A percentile compares a stretch with the other conserved stretches of the same genome.
phyloP scores from a whole-genome alignment of 805 yeast species.

The Clavispora asparagi region DNA sequence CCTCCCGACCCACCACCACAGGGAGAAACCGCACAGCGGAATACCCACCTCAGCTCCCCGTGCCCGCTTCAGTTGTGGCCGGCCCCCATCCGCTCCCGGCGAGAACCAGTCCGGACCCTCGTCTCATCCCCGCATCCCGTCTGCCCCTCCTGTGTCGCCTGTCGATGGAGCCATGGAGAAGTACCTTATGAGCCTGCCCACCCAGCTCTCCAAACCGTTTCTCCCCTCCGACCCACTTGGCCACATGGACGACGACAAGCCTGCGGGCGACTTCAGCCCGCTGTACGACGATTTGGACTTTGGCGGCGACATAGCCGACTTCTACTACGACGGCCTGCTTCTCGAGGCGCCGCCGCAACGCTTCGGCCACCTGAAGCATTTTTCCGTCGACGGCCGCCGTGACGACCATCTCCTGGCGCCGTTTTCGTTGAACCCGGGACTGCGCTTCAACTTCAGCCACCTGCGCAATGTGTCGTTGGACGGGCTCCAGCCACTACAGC shows the following conservation, averaged over 20 bases:
- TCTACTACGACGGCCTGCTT: conserved; percentile 6
- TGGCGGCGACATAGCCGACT: conserved; percentile 13
- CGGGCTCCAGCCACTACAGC: conserved; percentile 6
- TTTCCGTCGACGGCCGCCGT: conserved; percentile 10
- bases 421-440: conserved; percentile 18
- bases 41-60: too few species aligned
- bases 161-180: conserved; percentile 27
- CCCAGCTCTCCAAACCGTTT: conserved; percentile 31
- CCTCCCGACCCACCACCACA: too few species aligned
- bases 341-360: neutral
- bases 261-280: conserved; percentile 4
- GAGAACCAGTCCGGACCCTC: too few species aligned
- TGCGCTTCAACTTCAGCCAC: conserved; percentile 8
- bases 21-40: too few species aligned
- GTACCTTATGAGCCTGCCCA: conserved; percentile 36
- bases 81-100: too few species aligned
- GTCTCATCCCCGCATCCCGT: too few species aligned
- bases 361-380: conserved; percentile 18
- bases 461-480: conserved; percentile 17
- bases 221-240: conserved; percentile 6
- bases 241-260: conserved; percentile 2
- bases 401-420: conserved; percentile 17
- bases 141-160: neutral
- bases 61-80: too few species aligned
- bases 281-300: conserved; percentile 13